phyloP scores from a whole-genome alignment of 2,329 filamentous ascomycete genomes.

The Beauveria bassiana region DNA sequence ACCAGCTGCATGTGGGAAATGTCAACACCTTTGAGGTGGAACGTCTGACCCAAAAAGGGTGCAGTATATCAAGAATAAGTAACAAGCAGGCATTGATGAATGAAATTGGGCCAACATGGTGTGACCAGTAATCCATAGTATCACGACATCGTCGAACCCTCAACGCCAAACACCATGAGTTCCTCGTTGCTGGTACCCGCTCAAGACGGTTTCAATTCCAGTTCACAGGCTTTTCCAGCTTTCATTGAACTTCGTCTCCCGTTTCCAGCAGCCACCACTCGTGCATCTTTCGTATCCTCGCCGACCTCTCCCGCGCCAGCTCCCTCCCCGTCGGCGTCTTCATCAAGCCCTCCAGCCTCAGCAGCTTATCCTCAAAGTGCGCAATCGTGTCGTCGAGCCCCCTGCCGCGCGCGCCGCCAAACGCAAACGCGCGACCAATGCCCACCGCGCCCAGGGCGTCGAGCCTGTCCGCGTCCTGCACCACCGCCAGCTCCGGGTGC shows the following conservation, averaged over 20 bases:
- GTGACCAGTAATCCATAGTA: no score
- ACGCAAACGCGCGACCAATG: slow-evolving; percentile 59
- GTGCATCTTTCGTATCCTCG: slow-evolving; percentile 44
- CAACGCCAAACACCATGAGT: no score
- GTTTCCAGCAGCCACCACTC: slow-evolving; percentile 53
- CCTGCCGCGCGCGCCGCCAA: slow-evolving; percentile 55
- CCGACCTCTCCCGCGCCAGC: slow-evolving; percentile 46
- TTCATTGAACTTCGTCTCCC: slow-evolving; percentile 9
- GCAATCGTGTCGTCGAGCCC: slow-evolving; percentile 58
- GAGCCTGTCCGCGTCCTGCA: slow-evolving; percentile 89
- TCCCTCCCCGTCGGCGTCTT: slow-evolving; percentile 50
- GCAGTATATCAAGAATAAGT: no score
- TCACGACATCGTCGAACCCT: no score
- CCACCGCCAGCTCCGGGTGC: slow-evolving; percentile 60
- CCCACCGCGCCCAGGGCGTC: slow-evolving; percentile 86
- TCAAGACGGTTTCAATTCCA: no score
- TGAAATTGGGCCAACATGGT: no score
- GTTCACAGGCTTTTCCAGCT: no score
- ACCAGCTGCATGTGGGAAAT: no score
- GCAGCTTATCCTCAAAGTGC: slow-evolving; percentile 72
- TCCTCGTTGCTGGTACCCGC: no score
- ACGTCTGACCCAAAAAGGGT: no score
- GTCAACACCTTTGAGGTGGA: no score
- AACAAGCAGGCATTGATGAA: no score
- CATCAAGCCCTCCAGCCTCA: slow-evolving; percentile 57